Conservation (phyloP, 169 alveolate genomes). For the Plasmodium reichenowi region DNA sequence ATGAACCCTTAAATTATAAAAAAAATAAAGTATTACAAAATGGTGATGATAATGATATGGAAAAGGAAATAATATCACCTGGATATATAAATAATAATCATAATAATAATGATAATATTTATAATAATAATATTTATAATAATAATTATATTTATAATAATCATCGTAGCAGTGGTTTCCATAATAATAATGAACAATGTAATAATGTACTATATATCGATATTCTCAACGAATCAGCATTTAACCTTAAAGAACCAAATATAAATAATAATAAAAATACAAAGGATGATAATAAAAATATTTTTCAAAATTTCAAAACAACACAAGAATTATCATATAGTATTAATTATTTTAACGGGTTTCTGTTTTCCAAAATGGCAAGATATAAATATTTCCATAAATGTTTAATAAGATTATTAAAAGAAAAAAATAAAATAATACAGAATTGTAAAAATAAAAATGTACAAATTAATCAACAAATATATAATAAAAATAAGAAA, state of each 20-base stretch:
- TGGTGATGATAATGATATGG: too few relatives aligned
- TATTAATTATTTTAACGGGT: slow-evolving; percentile 61
- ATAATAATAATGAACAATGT: not conserved
- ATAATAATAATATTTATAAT: not conserved
- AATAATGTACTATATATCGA: slow-evolving; percentile 66
- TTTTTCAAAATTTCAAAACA: slow-evolving; percentile 52
- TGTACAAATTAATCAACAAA: slow-evolving; percentile 19
- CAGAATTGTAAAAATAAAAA: not conserved
- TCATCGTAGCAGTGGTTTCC: not conserved
- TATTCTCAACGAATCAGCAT: slow-evolving; percentile 66
- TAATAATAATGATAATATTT: too few relatives aligned
- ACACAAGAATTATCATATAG: slow-evolving; percentile 39
- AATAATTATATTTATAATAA: not conserved
- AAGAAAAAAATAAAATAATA: slow-evolving; percentile 9
- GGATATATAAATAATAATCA: too few relatives aligned
- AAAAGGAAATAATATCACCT: too few relatives aligned
- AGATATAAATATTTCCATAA: slow-evolving; percentile 74
- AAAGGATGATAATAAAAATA: slow-evolving; percentile 6
- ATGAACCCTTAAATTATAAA: too few relatives aligned
- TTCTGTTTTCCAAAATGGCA: slow-evolving; percentile 61
- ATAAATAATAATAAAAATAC: slow-evolving; percentile 8
- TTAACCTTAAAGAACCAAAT: slow-evolving; percentile 32
- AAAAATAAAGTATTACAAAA: too few relatives aligned
- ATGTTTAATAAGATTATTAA: slow-evolving; percentile 58
- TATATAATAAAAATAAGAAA: slow-evolving; percentile 5